Percentiles rank a stretch among this genome's conserved stretches.
These are phyloP conservation scores for Polyplosphaeria fusca DNA, from an alignment of 495 filamentous ascomycete species.

Conservation along the genomic window DNA sequence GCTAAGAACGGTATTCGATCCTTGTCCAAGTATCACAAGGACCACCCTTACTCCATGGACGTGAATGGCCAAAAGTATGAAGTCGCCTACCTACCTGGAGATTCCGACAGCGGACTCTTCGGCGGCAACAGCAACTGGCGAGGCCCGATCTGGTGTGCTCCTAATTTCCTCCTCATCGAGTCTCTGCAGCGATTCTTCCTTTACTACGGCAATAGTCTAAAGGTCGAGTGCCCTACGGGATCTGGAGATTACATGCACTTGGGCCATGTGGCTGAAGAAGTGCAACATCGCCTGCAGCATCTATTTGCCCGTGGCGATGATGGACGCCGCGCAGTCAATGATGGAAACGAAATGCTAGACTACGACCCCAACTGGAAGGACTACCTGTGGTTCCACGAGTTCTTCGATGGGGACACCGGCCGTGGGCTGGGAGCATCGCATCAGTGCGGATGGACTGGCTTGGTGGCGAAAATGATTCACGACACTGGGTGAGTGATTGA, in stretches of 20 bases:
- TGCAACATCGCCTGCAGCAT: constrained; percentile 93
- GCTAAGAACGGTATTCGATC: constrained; percentile 88
- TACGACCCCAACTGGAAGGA: constrained; percentile 91
- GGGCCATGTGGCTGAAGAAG: constrained; percentile 91
- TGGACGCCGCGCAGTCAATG: constrained; percentile 82
- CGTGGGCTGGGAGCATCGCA: constrained; percentile 88
- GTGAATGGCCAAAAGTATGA: constrained; percentile 88
- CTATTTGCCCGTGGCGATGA: constrained; percentile 79
- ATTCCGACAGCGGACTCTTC: constrained; percentile 90
- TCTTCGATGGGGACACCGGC: constrained; percentile 90
- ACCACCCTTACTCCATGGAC: constrained; percentile 90
- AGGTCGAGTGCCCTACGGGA: constrained; percentile 91
- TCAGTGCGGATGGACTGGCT: constrained; percentile 95
- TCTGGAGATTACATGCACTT: constrained; percentile 96
- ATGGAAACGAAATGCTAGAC: constrained; percentile 75
- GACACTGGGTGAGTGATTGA: constrained; percentile 73
- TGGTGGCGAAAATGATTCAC: constrained; percentile 95
- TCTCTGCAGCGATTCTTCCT: constrained; percentile 89
- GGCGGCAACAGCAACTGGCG: constrained; percentile 98
- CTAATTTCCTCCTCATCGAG: constrained; percentile 93
- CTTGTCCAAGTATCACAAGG: constrained; percentile 86
- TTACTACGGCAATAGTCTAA: constrained; percentile 83
- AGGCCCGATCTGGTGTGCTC: constrained; percentile 89
- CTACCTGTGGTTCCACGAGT: constrained; percentile 93
- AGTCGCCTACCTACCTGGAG: constrained; percentile 86